Conservation (phyloP, 805 yeast species). For the Schizosaccharomyces lindneri region DNA sequence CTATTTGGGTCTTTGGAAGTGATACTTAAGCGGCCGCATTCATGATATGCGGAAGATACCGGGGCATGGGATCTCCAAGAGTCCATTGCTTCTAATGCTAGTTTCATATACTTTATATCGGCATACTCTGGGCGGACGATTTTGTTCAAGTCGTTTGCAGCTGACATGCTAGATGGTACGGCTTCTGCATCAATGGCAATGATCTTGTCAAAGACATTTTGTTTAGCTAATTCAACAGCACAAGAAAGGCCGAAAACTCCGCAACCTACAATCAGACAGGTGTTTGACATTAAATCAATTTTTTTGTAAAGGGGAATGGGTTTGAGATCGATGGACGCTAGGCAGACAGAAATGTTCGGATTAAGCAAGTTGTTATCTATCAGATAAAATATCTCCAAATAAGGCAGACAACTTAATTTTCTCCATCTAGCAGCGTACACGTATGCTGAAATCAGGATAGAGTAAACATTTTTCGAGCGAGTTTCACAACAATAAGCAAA, state of each 20-base stretch:
- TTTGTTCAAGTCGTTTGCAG: slow-evolving; percentile 26
- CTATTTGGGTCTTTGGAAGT: slow-evolving; percentile 5
- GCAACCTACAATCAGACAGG: slow-evolving; percentile 22
- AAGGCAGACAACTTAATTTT: too few species aligned
- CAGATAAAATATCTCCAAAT: too few species aligned
- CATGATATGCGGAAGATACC: slow-evolving; percentile 3
- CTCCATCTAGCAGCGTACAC: too few species aligned
- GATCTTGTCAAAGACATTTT: slow-evolving; percentile 4
- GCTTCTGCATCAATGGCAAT: slow-evolving; percentile 7
- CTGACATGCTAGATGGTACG: slow-evolving; percentile 12
- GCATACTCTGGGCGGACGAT: slow-evolving; percentile 25
- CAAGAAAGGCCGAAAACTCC: slow-evolving; percentile 31
- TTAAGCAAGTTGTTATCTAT: too few species aligned
- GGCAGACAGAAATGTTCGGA: too few species aligned
- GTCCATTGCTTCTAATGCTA: slow-evolving; percentile 22
- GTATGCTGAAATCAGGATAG: too few species aligned
- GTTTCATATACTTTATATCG: slow-evolving; percentile 18
- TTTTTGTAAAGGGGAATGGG: too few species aligned
- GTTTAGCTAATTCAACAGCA: slow-evolving; percentile 18
- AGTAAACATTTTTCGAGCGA: too few species aligned
- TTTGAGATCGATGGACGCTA: too few species aligned
- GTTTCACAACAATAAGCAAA: too few species aligned
- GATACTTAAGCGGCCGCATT: slow-evolving; percentile 6
- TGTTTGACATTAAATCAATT: not conserved
- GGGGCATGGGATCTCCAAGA: not conserved